A percentile compares a stretch with the other conserved stretches of the same genome.
phyloP scores from a whole-genome alignment of 2,329 filamentous ascomycete species.

The Nannizziopsis arthrosporioides region DNA sequence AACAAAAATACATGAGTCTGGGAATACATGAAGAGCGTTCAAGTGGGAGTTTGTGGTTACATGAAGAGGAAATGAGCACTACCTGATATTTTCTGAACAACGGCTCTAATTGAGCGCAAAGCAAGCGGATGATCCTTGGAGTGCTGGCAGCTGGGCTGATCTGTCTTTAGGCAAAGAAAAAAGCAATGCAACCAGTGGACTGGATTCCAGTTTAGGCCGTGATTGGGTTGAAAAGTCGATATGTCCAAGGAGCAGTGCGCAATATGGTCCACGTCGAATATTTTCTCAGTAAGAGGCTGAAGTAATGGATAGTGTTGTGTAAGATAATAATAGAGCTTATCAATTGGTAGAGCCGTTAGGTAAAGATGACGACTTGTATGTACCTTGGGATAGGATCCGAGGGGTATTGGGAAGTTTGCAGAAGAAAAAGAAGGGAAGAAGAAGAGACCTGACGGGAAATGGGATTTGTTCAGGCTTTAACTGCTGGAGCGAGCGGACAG shows the following conservation, averaged over 20 bases:
- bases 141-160: conserved; percentile 10
- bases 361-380: not conserved
- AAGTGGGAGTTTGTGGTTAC: conserved; percentile 19
- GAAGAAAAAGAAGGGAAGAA: conserved; percentile 5
- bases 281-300: conserved; percentile 1
- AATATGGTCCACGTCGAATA: conserved; percentile 10
- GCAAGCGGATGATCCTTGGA: conserved; percentile 16
- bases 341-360: conserved; percentile 19
- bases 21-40: conserved; percentile 13
- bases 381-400: conserved; percentile 5
- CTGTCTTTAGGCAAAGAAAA: conserved; percentile 8
- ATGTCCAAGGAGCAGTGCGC: conserved; percentile 8
- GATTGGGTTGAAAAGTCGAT: conserved; percentile 5
- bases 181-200: conserved; percentile 13
- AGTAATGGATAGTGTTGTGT: not conserved
- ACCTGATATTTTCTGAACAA: conserved; percentile 28
- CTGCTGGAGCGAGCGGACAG: conserved; percentile 1
- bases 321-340: conserved; percentile 4
- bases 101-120: conserved; percentile 18
- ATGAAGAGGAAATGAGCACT: conserved; percentile 28
- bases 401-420: conserved; percentile 1
- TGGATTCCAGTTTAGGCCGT: conserved; percentile 13
- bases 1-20: conserved; percentile 10
- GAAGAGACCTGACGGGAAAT: conserved; percentile 4
- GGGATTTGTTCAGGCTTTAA: conserved; percentile 15